phyloP scores from a whole-genome alignment of 2,329 filamentous ascomycete species.

The Chrysosphaeria jannelii region DNA sequence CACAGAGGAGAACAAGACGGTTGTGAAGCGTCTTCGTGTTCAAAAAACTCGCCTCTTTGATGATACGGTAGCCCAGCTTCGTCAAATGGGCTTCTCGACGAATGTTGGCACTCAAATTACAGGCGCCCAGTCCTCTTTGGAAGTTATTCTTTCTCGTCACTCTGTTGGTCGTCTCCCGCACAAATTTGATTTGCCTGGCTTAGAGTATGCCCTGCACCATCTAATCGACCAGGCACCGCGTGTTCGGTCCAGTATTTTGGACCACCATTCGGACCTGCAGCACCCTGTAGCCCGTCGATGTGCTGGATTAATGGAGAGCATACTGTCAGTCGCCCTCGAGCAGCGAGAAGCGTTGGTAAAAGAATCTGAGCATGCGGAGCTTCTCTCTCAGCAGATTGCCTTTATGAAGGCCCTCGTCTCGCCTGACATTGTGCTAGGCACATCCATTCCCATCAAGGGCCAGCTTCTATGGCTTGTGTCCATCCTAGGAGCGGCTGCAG shows the following conservation, averaged over 20 bases:
- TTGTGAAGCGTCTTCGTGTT: constrained; percentile 67
- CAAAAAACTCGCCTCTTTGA: constrained; percentile 75
- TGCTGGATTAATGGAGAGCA: constrained; percentile 60
- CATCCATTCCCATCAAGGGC: not conserved
- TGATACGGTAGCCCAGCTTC: constrained; percentile 55
- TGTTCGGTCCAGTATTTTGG: constrained; percentile 32
- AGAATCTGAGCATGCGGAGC: not conserved
- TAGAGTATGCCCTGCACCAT: constrained; percentile 52
- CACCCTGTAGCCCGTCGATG: constrained; percentile 51
- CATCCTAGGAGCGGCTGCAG: constrained; percentile 29
- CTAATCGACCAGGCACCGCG: constrained; percentile 42
- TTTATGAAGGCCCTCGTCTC: constrained; percentile 1
- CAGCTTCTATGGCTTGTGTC: constrained; percentile 30
- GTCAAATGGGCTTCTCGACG: constrained; percentile 67
- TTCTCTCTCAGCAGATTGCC: constrained; percentile 3
- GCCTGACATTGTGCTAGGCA: not conserved
- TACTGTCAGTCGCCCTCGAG: constrained; percentile 32
- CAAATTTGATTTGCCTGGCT: constrained; percentile 9
- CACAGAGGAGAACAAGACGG: constrained; percentile 60
- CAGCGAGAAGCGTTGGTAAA: constrained; percentile 23
- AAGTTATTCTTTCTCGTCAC: constrained; percentile 33
- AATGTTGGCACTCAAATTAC: constrained; percentile 52
- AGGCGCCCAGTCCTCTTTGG: constrained; percentile 38
- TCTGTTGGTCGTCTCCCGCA: constrained; percentile 10
- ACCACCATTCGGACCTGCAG: constrained; percentile 65